Conservation (phyloP, 192 early-diverging fungal species). For the Coemansia guatemalensis region DNA sequence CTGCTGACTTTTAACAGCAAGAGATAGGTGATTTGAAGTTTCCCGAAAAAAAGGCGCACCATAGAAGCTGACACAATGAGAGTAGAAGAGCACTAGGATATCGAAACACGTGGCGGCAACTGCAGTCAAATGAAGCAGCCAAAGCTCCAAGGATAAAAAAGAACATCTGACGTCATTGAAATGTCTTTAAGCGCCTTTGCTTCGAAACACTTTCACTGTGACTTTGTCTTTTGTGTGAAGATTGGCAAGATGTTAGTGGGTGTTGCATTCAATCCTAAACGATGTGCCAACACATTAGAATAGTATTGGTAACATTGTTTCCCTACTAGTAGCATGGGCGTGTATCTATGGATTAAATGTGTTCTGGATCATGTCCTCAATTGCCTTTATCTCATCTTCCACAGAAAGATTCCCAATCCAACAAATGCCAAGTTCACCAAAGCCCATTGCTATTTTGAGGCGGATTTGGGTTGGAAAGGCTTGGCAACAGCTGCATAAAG, state of each 20-base stretch:
- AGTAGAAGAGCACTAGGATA: no score
- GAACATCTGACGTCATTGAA: not conserved
- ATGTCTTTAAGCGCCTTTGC: not conserved
- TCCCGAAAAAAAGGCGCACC: no score
- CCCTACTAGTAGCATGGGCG: not conserved
- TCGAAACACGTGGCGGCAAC: no score
- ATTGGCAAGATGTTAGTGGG: not conserved
- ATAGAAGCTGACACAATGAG: no score
- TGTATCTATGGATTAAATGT: not conserved
- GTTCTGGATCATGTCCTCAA: not conserved
- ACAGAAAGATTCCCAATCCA: not conserved
- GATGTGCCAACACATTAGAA: not conserved
- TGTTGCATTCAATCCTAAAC: not conserved
- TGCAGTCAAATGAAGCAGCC: no score
- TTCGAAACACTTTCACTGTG: not conserved
- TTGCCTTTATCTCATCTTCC: no score
- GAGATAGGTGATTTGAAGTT: no score
- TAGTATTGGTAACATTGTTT: not conserved
- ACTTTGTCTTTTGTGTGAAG: not conserved
- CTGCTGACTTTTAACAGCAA: no score
- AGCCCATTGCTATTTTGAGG: not conserved
- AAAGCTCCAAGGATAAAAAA: no score
- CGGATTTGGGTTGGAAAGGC: not conserved
- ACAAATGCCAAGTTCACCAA: not conserved
- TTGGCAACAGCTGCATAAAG: not conserved